phyloP scores from a whole-genome alignment of 306 rosid genomes.

The Quercus agrifolia region DNA sequence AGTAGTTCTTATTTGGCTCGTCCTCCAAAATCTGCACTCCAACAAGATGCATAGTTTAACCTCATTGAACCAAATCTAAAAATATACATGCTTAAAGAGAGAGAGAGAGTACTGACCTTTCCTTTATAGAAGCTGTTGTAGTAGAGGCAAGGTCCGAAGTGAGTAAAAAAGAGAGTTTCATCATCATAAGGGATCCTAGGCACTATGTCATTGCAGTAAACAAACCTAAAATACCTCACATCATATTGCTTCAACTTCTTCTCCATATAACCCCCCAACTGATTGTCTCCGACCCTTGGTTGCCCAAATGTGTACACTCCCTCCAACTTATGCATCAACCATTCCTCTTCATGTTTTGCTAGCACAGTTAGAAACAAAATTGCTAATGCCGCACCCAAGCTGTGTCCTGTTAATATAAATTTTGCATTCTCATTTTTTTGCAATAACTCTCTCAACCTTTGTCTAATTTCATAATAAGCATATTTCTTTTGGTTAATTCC shows the following conservation, averaged over 20 bases:
- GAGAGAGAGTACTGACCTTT: background rate
- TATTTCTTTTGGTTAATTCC: background rate
- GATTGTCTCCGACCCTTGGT: conserved; percentile 49
- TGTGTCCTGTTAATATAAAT: conserved; percentile 77
- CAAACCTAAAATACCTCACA: conserved; percentile 48
- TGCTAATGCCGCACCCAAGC: conserved; percentile 80
- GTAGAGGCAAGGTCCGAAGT: conserved; percentile 53
- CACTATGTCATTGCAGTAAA: conserved; percentile 59
- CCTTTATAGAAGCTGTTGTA: conserved; percentile 63
- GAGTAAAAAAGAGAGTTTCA: conserved; percentile 44
- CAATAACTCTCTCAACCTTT: conserved; percentile 35
- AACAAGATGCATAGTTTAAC: background rate
- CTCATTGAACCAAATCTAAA: background rate
- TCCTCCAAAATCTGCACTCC: conserved; percentile 44
- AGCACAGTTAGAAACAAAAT: conserved; percentile 59
- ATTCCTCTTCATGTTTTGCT: conserved; percentile 42
- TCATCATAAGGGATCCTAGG: conserved; percentile 69
- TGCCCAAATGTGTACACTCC: conserved; percentile 65
- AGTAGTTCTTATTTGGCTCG: conserved; percentile 83
- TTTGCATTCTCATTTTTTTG: conserved; percentile 42
- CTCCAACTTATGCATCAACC: conserved; percentile 35
- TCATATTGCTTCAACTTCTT: background rate
- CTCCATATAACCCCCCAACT: conserved; percentile 57
- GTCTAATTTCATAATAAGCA: conserved; percentile 62
- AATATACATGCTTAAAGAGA: background rate